Evolutionary conservation across 768 basidiomycete genomes (phyloP).

Genomic region (Chalciporus sphaerocephalus): DNA sequence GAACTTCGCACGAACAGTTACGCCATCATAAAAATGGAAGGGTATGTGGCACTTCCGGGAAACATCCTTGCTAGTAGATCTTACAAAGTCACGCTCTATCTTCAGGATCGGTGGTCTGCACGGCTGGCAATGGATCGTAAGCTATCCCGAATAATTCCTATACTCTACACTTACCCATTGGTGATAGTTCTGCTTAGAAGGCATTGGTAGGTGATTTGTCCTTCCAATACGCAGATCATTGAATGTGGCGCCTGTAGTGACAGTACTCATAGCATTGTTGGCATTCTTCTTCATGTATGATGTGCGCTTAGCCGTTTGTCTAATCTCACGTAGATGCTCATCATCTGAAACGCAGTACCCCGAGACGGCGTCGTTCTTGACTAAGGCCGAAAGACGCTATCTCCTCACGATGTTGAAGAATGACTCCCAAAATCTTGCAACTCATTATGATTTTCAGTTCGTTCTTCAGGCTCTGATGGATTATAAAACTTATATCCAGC

Average conservation of each 20-base stretch:
- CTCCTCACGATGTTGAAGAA: slow-evolving; percentile 41
- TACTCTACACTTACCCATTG: slow-evolving; percentile 6
- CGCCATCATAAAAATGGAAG: slow-evolving; percentile 32
- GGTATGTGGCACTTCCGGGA: slow-evolving; percentile 24
- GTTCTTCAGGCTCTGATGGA: slow-evolving; percentile 47
- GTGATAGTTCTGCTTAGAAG: slow-evolving; percentile 30
- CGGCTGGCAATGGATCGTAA: slow-evolving; percentile 38
- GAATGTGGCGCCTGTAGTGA: slow-evolving; percentile 13
- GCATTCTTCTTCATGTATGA: slow-evolving; percentile 53
- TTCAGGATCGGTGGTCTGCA: slow-evolving; percentile 27
- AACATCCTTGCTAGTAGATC: neutral
- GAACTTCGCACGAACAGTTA: slow-evolving; percentile 26
- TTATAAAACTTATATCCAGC: slow-evolving; percentile 37
- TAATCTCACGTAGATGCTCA: neutral
- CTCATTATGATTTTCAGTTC: slow-evolving; percentile 42
- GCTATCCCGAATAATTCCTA: slow-evolving; percentile 1
- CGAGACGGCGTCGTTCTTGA: slow-evolving; percentile 54
- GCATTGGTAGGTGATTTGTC: slow-evolving; percentile 17
- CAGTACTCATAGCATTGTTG: slow-evolving; percentile 13
- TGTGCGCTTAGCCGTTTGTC: slow-evolving; percentile 27
- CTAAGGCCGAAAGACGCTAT: slow-evolving; percentile 37
- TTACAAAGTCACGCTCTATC: neutral
- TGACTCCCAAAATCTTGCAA: slow-evolving; percentile 43
- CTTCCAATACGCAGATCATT: neutral
- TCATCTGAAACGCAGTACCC: slow-evolving; percentile 39